These are phyloP conservation scores for Coniochaeta ligniaria DNA, from an alignment of 2,329 filamentous ascomycete genomes.

Conservation along the genomic window DNA sequence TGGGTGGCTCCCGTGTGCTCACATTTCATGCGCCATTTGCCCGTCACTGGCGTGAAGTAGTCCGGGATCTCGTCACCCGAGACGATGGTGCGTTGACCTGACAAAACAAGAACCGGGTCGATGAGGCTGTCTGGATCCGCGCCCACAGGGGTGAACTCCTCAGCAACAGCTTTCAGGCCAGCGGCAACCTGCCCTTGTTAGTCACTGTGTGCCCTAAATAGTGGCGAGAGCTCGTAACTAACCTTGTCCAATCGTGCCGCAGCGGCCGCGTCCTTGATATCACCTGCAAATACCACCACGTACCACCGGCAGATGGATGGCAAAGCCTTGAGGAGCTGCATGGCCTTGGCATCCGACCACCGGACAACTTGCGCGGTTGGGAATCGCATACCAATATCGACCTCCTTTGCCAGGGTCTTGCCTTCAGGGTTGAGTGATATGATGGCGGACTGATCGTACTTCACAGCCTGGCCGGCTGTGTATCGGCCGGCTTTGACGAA, in stretches of 20 bases:
- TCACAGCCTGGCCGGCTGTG: conserved; percentile 50
- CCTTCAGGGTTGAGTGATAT: conserved; percentile 1
- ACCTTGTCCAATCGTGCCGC: conserved; percentile 18
- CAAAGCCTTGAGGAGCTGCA: conserved; percentile 45
- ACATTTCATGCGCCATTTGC: conserved; percentile 44
- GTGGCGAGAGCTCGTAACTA: not conserved
- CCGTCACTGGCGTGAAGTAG: conserved; percentile 48
- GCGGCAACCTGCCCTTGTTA: conserved; percentile 9
- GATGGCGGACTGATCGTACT: conserved; percentile 44
- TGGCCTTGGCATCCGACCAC: conserved; percentile 49
- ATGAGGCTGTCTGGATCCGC: conserved; percentile 47
- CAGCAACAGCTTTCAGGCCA: conserved; percentile 8
- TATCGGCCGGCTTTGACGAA: conserved; percentile 52
- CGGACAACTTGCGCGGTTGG: conserved; percentile 52
- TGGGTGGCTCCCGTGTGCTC: not conserved
- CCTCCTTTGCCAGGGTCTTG: not conserved
- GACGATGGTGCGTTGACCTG: conserved; percentile 36
- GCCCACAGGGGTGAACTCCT: conserved; percentile 25
- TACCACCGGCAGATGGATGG: conserved; percentile 35
- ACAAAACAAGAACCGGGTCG: conserved; percentile 47
- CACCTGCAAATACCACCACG: conserved; percentile 48
- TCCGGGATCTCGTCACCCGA: conserved; percentile 46
- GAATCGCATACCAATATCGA: conserved; percentile 44
- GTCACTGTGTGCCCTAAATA: not conserved
- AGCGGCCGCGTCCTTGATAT: conserved; percentile 29